A percentile compares a stretch with the other conserved stretches of the same genome.
phyloP scores from a whole-genome alignment of 2,329 filamentous ascomycete genomes.

The Fusarium vanettenii region DNA sequence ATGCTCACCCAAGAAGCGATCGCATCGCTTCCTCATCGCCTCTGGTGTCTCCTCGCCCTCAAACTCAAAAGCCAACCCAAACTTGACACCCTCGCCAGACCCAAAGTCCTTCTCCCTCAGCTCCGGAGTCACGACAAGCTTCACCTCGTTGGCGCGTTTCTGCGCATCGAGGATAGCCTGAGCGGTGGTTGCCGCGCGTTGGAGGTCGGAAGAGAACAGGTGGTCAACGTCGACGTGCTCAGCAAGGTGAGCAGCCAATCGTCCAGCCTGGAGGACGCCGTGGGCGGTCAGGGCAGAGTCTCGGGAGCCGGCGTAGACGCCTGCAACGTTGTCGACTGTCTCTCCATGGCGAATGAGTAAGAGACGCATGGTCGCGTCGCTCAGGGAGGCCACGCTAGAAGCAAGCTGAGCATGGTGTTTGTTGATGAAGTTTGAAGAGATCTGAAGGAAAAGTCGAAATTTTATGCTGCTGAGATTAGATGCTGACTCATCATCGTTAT shows the following conservation, averaged over 20 bases:
- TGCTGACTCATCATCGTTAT: conserved; percentile 22
- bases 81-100: conserved; percentile 74
- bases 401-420: conserved; percentile 37
- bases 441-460: conserved; percentile 29
- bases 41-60: conserved; percentile 74
- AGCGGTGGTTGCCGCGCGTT: conserved; percentile 79
- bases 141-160: conserved; percentile 35
- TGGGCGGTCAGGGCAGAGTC: conserved; percentile 86
- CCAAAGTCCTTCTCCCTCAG: conserved; percentile 83
- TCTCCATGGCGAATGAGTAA: conserved; percentile 89
- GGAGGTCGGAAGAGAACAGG: conserved; percentile 82
- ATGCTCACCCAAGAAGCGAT: conserved; percentile 73
- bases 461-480: conserved; percentile 23
- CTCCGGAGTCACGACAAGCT: conserved; percentile 47
- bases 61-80: conserved; percentile 51
- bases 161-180: conserved; percentile 72
- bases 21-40: conserved; percentile 72
- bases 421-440: background rate
- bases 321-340: conserved; percentile 88
- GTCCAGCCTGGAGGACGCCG: conserved; percentile 81
- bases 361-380: conserved; percentile 56
- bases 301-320: conserved; percentile 81
- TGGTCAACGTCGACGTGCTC: conserved; percentile 59
- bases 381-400: conserved; percentile 31
- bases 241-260: conserved; percentile 73